Percentiles rank a stretch among this genome's conserved stretches.
These are phyloP conservation scores for Pisolithus microcarpus DNA, from an alignment of 768 basidiomycete genomes.

Conservation along the genomic window DNA sequence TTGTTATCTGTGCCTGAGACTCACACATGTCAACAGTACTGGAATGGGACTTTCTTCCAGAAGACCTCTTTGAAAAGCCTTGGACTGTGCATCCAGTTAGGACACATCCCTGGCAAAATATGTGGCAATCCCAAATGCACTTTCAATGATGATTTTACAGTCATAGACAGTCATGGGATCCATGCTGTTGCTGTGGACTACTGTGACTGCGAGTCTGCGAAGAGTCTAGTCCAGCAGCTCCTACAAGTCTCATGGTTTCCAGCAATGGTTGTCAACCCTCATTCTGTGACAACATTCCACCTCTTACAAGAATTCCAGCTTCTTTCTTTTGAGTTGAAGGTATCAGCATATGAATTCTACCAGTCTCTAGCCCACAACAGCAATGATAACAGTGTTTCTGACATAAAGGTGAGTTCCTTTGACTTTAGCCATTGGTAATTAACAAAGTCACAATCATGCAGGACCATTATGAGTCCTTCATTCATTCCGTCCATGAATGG, in stretches of 20 bases:
- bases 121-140: too few relatives aligned
- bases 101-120: too few relatives aligned
- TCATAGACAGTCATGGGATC: conserved; percentile 10
- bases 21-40: too few relatives aligned
- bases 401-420: conserved; percentile 8
- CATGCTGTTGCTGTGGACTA: conserved; percentile 24
- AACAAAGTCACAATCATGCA: background rate
- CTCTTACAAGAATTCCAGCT: conserved; percentile 27
- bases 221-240: conserved; percentile 20
- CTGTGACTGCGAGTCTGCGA: conserved; percentile 22
- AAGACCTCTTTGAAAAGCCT: too few relatives aligned
- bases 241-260: conserved; percentile 26
- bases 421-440: background rate
- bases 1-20: too few relatives aligned
- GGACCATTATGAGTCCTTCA: conserved; percentile 11
- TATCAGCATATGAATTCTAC: conserved; percentile 29
- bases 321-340: conserved; percentile 26
- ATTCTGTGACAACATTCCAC: conserved; percentile 25
- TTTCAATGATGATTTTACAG: too few relatives aligned
- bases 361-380: conserved; percentile 16
- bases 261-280: conserved; percentile 21
- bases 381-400: conserved; percentile 23
- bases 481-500: conserved; percentile 7
- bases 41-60: too few relatives aligned
- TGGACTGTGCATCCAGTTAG: too few relatives aligned